Base-by-base conservation (phyloP, 495 filamentous ascomycete genomes). In the Hypoxylon trugodes region DNA sequence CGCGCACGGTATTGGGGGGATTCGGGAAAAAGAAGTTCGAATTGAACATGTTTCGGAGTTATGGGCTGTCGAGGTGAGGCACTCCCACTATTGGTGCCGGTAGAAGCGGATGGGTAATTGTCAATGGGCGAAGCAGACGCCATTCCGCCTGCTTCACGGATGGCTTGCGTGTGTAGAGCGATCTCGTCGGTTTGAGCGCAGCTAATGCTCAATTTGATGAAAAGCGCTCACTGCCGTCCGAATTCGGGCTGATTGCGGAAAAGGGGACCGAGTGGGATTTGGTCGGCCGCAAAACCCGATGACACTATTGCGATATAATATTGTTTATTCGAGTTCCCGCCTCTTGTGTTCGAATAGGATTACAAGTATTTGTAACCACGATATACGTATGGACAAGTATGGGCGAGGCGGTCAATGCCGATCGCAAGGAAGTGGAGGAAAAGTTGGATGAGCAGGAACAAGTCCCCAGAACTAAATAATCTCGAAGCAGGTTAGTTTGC, bases 21-120 rank as follows among this genome's bases (percentile, higher is more conserved):
- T 48, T 90, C 84, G 58, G 87, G 83, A 70, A 92, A 87, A 24
- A 95, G 82, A 21, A 97, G 84, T 75, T 93, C 86, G 74, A 98
- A 98, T 69, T 88, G 79, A 74, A 97, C 87, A 66, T 87, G 87
- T 76, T 96, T 96, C 64, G 89, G 87, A 7, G 81, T 77, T 24
- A 72, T 41, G 36, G 73, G 59, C 61, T 84, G 75, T 67, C 73
- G 73, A 59, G 78, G 71, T 42, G 83, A 77, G 72, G 82, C 73
- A 75, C 77, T 77, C 38, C 71, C 74, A 54, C 74, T 72, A 64
- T 75, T 49, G 69, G 74, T 56, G 50, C 70, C 66, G 47, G 65
- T 25, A 68, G 70, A 66, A 48, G 63, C 61, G 65, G 53, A 56
- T 22, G 53, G 63, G 60, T 50, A 70, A 57, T 56, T 33, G 49